Evolutionary conservation across 441 rosid species (phyloP), one percentile per base, ranked within the genome.

Genomic region (Bocquillonia castaneifolia): DNA sequence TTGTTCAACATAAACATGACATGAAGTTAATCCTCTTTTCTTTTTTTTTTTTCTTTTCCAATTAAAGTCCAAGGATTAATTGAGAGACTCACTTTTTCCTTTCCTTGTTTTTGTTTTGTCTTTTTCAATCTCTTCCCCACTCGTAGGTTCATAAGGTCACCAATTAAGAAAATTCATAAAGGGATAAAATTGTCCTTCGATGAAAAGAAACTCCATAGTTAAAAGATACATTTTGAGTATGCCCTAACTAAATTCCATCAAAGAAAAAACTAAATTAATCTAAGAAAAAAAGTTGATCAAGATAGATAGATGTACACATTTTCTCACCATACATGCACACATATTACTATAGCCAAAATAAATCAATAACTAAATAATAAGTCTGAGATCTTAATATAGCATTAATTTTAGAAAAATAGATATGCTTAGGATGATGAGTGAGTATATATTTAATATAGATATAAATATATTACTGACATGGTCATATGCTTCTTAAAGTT

Each of bases 401-500:
- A 76, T 67, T 63, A 66, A 59, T 70, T 63, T 68, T 39, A 63
- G 58, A 51, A 68, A 74, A 22, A n/a, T n/a, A 58, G 18, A 17
- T 14, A 55, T 23, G 25, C 10, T 28, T 26, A 0, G n/a, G n/a
- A n/a, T n/a, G n/a, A n/a, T n/a, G n/a, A n/a, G n/a, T n/a, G n/a
- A n/a, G n/a, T n/a, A n/a, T n/a, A n/a, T n/a, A n/a, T n/a, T 6
- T 6, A 42, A 13, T 14, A 60, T 23, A 55, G 0, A 10, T 12
- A 55, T 1, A 12, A 26, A 26, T 3, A 55, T 56, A 29, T 29
- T 13, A 14, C 79, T 81, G 79, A 74, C 79, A 74, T 63, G 68
- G 74, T 65, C 82, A 78, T 84, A 71, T 74, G 84, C 82, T 78
- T 72, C 77, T 74, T 66, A 76, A 78, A 76, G 81, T 53, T 77